A percentile compares a stretch with the other conserved stretches of the same genome.
These are phyloP conservation scores for Skeletonema costatum DNA, from an alignment of 108 stramenopile species.

Conservation along the genomic window DNA sequence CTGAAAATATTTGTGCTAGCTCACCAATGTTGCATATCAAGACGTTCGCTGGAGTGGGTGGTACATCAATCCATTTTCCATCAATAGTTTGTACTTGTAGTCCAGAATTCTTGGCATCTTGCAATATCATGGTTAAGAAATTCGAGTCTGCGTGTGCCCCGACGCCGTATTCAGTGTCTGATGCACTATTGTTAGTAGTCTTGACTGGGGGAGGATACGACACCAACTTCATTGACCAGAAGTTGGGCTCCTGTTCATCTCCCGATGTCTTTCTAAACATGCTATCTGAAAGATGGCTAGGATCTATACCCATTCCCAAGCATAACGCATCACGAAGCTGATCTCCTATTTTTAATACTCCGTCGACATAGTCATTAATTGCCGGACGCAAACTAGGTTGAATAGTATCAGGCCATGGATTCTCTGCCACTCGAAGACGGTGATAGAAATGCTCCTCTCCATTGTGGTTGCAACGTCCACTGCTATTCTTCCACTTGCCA, in stretches of 20 bases:
- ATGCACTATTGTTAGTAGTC: not conserved
- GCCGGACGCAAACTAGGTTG: conserved; percentile 50
- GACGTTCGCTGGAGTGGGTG: conserved; percentile 37
- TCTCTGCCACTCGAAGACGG: conserved; percentile 43
- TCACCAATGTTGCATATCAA: conserved; percentile 77
- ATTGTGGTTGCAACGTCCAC: not conserved
- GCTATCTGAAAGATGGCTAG: conserved; percentile 9
- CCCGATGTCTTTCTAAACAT: conserved; percentile 27
- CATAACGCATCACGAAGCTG: conserved; percentile 60
- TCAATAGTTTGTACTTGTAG: conserved; percentile 54
- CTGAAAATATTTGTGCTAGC: conserved; percentile 55
- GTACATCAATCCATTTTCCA: conserved; percentile 67
- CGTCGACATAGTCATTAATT: conserved; percentile 38
- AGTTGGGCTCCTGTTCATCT: conserved; percentile 43
- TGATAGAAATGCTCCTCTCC: conserved; percentile 35
- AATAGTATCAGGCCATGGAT: conserved; percentile 62
- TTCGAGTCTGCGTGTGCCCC: conserved; percentile 76
- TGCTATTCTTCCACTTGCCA: conserved; percentile 1
- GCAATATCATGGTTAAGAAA: conserved; percentile 64
- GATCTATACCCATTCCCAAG: conserved; percentile 53
- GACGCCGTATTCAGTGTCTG: conserved; percentile 50
- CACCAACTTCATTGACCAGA: conserved; percentile 69
- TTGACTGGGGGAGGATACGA: conserved; percentile 55
- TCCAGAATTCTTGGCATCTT: conserved; percentile 58
- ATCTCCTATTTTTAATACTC: conserved; percentile 50